A percentile compares a stretch with the other conserved stretches of the same genome.
These are phyloP conservation scores for Polymyxa betae DNA, from an alignment of 208 protist genomes.

Conservation along the genomic window DNA sequence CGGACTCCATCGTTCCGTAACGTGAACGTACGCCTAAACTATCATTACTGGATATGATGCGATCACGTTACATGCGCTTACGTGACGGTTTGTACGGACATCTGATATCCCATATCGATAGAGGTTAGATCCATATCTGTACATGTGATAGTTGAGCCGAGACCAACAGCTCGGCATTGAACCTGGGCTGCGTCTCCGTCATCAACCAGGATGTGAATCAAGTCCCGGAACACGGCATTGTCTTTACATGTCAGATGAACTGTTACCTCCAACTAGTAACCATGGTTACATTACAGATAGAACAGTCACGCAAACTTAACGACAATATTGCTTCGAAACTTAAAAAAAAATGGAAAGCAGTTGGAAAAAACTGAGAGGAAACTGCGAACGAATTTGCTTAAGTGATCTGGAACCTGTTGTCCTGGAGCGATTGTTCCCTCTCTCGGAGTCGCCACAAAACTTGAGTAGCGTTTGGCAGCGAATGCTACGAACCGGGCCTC, in stretches of 20 bases:
- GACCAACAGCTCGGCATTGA: slow-evolving; percentile 79
- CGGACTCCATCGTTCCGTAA: slow-evolving; percentile 85
- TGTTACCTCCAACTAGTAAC: slow-evolving; percentile 68
- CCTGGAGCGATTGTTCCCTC: slow-evolving; percentile 66
- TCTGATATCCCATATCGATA: slow-evolving; percentile 85
- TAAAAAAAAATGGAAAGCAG: slow-evolving; percentile 68
- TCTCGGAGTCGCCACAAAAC: slow-evolving; percentile 58
- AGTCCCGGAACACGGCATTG: slow-evolving; percentile 18
- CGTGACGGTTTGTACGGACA: slow-evolving; percentile 78
- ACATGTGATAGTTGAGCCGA: slow-evolving; percentile 84
- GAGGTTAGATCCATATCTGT: slow-evolving; percentile 63
- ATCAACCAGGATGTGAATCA: slow-evolving; percentile 17
- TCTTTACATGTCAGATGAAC: slow-evolving; percentile 70
- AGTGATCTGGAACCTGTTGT: background rate
- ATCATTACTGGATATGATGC: background rate
- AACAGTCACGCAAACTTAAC: slow-evolving; percentile 83
- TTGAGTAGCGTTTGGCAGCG: slow-evolving; percentile 12
- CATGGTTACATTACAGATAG: slow-evolving; percentile 77
- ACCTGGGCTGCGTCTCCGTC: slow-evolving; percentile 69
- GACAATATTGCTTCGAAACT: slow-evolving; percentile 79
- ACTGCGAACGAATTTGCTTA: background rate
- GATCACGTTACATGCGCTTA: background rate
- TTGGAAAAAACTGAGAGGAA: background rate
- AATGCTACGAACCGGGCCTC: slow-evolving; percentile 56
- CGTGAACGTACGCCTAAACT: slow-evolving; percentile 68